phyloP scores from a whole-genome alignment of 345 rosid genomes.

The Euclidium syriacum region DNA sequence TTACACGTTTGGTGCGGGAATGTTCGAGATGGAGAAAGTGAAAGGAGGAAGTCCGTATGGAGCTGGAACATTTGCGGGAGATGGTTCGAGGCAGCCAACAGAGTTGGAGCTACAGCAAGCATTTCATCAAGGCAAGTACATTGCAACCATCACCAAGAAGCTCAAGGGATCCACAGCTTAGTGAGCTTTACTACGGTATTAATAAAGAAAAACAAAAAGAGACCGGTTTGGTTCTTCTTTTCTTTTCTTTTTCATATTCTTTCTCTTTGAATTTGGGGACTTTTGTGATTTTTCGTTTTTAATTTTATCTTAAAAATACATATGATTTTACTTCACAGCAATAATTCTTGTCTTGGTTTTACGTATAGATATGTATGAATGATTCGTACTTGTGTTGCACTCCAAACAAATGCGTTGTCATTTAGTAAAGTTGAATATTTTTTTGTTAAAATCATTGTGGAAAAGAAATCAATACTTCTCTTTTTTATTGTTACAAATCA shows the following conservation, averaged over 20 bases:
- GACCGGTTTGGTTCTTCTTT: constrained; percentile 14
- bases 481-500: no score
- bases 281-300: constrained; percentile 20
- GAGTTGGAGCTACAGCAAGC: constrained; percentile 81
- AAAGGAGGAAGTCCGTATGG: constrained; percentile 97
- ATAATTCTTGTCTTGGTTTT: constrained; percentile 26
- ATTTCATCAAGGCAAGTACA: constrained; percentile 95
- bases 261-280: constrained; percentile 15
- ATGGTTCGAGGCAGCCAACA: constrained; percentile 82
- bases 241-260: constrained; percentile 10
- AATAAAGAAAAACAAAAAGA: not conserved
- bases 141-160: constrained; percentile 81
- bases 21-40: constrained; percentile 91
- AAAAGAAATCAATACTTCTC: no score
- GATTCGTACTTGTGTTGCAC: constrained; percentile 25
- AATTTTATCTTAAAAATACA: constrained; percentile 16
- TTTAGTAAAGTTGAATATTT: no score
- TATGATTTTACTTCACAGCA: constrained; percentile 11
- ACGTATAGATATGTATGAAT: constrained; percentile 25
- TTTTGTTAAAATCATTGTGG: no score
- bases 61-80: constrained; percentile 91
- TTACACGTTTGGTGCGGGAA: constrained; percentile 94
- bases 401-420: constrained; percentile 9
- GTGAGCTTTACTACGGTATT: not conserved
- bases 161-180: constrained; percentile 57